Percentiles rank a stretch among this genome's conserved stretches.
Conservation (phyloP, 495 filamentous ascomycete genomes). For the Penicillium crystallinum region DNA sequence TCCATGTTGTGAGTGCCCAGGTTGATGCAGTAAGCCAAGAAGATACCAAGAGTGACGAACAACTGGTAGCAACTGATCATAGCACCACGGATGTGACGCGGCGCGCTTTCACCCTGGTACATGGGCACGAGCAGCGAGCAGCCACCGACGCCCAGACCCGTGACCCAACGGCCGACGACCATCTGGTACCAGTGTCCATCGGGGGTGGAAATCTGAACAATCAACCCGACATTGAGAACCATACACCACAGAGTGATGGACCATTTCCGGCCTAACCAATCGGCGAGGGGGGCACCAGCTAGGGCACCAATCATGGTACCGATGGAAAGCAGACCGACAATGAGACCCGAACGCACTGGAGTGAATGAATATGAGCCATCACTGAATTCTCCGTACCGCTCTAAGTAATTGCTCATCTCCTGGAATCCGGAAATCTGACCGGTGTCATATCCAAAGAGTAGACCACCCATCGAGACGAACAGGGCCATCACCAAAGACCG, state of each 20-base stretch:
- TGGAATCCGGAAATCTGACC: conserved; percentile 57
- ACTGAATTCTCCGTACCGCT: conserved; percentile 38
- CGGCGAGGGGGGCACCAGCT: conserved; percentile 49
- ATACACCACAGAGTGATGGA: conserved; percentile 51
- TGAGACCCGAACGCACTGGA: conserved; percentile 47
- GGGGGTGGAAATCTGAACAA: conserved; percentile 59
- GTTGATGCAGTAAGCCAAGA: conserved; percentile 74
- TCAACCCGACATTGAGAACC: conserved; percentile 58
- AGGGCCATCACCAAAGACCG: conserved; percentile 47
- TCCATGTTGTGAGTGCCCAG: conserved; percentile 56
- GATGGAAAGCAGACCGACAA: conserved; percentile 55
- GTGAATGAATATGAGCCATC: conserved; percentile 39
- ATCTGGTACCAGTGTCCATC: conserved; percentile 48
- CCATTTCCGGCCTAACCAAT: conserved; percentile 48
- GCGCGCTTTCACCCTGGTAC: conserved; percentile 68
- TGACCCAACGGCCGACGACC: conserved; percentile 53
- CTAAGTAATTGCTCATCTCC: conserved; percentile 49
- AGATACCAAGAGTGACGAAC: conserved; percentile 83
- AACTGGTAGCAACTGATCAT: conserved; percentile 74
- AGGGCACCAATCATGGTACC: conserved; percentile 66
- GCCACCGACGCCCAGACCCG: conserved; percentile 64
- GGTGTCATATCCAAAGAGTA: conserved; percentile 52
- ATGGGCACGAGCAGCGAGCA: conserved; percentile 67
- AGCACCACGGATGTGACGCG: conserved; percentile 60
- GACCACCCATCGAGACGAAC: conserved; percentile 63